phyloP scores from a whole-genome alignment of 2,329 filamentous ascomycete genomes.

The Phoma sp. region DNA sequence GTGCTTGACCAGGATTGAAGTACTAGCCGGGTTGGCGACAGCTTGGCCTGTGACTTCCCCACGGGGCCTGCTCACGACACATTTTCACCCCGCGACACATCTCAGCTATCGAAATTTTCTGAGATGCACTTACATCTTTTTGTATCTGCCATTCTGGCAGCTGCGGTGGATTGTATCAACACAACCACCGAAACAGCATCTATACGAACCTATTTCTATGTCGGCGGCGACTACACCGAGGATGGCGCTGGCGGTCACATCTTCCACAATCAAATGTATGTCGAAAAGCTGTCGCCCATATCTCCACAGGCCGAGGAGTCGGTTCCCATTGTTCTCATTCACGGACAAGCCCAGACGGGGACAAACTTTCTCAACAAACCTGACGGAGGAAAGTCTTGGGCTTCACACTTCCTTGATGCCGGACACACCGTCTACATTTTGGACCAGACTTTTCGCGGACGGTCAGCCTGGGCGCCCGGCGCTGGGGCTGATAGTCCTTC shows the following conservation, averaged over 20 bases:
- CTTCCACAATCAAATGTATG: slow-evolving; percentile 32
- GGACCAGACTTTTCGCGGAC: slow-evolving; percentile 55
- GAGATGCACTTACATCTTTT: too few species aligned
- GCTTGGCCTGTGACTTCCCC: too few species aligned
- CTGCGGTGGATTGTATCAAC: background rate
- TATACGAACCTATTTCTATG: slow-evolving; percentile 23
- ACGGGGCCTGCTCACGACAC: too few species aligned
- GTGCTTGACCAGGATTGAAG: too few species aligned
- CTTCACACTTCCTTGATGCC: slow-evolving; percentile 54
- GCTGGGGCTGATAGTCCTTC: slow-evolving; percentile 29
- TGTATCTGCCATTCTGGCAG: too few species aligned
- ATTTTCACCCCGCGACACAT: too few species aligned
- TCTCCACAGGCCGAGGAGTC: slow-evolving; percentile 3
- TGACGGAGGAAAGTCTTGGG: slow-evolving; percentile 57
- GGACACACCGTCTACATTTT: slow-evolving; percentile 57
- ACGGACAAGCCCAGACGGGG: slow-evolving; percentile 36
- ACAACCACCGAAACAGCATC: background rate
- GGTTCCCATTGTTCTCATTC: slow-evolving; percentile 38
- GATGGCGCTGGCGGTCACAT: slow-evolving; percentile 19
- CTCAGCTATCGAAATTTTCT: too few species aligned
- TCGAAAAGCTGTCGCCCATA: slow-evolving; percentile 34
- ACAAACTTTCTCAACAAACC: slow-evolving; percentile 54
- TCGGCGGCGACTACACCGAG: slow-evolving; percentile 24
- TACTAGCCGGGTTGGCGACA: too few species aligned
- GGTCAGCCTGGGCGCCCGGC: slow-evolving; percentile 51